Percentiles rank a stretch among this genome's conserved stretches.
phyloP scores from a whole-genome alignment of 176 grass and related monocot species.

The Thinopyrum elongatum region DNA sequence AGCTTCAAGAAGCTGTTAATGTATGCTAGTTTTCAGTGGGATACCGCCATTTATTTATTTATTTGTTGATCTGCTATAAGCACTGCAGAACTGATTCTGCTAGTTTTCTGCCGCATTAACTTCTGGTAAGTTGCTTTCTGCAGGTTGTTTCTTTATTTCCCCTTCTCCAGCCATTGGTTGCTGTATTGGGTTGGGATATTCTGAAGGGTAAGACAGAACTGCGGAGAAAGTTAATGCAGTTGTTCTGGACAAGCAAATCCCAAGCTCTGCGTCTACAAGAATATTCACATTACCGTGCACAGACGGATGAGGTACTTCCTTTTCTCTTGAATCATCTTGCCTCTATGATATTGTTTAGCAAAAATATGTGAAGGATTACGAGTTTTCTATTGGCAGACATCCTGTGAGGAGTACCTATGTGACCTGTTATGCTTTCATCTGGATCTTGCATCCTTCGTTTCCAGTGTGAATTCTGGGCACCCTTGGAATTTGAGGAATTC shows the following conservation, averaged over 20 bases:
- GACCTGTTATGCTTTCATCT: conserved; percentile 95
- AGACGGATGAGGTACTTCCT: conserved; percentile 62
- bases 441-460: conserved; percentile 83
- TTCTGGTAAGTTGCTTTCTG: conserved; percentile 35
- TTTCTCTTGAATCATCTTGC: conserved; percentile 20
- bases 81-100: conserved; percentile 25
- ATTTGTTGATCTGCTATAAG: conserved; percentile 4
- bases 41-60: neutral
- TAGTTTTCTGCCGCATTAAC: conserved; percentile 23
- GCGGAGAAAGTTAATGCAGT: conserved; percentile 74
- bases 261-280: conserved; percentile 71
- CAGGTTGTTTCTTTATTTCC: conserved; percentile 85
- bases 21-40: conserved; percentile 48
- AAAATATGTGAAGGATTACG: conserved; percentile 29
- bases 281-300: conserved; percentile 66
- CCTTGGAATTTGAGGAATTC: conserved; percentile 68
- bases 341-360: neutral
- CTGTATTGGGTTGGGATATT: conserved; percentile 94
- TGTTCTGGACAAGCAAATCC: conserved; percentile 97
- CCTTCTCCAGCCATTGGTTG: conserved; percentile 88
- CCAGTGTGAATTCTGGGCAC: conserved; percentile 80
- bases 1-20: conserved; percentile 83
- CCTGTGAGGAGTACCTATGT: conserved; percentile 82
- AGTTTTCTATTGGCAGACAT: conserved; percentile 57
- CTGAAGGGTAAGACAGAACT: conserved; percentile 80